Base-by-base conservation (phyloP, 2,329 filamentous ascomycete genomes). In the Trichophyton equinum region DNA sequence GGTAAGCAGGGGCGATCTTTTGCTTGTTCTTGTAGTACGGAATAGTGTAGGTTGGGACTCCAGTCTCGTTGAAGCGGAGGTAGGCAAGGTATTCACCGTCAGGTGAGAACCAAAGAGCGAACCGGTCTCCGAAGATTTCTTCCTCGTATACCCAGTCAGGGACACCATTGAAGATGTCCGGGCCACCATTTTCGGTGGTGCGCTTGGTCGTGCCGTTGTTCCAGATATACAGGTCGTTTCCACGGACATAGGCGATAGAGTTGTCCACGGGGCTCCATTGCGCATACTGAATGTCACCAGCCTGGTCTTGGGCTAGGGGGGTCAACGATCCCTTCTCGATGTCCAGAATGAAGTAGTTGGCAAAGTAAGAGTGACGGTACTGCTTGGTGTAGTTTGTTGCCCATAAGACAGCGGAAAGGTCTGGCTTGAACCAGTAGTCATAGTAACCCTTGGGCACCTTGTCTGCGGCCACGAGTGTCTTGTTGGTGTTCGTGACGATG, bases 111-210 rank as follows among this genome's bases (percentile, higher is more conserved):
- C 91, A 96, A 0, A 90, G 89, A 2, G 89, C 90, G 64, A 81
- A 88, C 65, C 87, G 86, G 2, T 82, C 85, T 11, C 77, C 74
- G 61, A 96, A 87, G 4, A 92, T 88, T 72, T 94, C 89, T 67
- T 85, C 83, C 69, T 92, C 88, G 68, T 94, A 95, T 0, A 96
- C 91, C 91, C 92, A 97, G 73, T 97, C 92, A 0, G 92, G 91
- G 38, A 96, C 85, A 18, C 91, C 91, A 67, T 96, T 95, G 74
- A 96, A 88, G 64, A 90, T 84, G 67, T 96, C 85, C 0, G 83
- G 78, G 0, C 91, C 89, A 18, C 92, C 91, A 68, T 96, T 91
- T 51, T 78, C 81, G 3, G 91, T 96, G 67, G 96, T 86, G 57
- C 82, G 82, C 1, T 76, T 77, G 13, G 82, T 73, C 2, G 77